Conservation (phyloP, 1,284 basidiomycete species). For the Trichosporon faecale region DNA sequence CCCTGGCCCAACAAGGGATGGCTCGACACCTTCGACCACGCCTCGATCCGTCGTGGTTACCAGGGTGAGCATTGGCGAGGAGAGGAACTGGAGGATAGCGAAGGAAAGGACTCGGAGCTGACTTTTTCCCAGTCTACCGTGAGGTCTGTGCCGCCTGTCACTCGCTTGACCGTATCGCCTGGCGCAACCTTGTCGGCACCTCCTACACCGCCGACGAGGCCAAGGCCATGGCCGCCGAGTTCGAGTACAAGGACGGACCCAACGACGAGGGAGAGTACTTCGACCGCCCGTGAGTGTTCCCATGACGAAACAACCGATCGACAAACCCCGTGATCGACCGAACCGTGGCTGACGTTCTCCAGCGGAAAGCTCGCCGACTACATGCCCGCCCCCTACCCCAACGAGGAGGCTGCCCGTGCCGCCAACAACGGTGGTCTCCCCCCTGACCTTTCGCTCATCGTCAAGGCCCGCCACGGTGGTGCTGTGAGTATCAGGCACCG, state of each 20-base stretch:
- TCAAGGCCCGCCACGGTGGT: conserved; percentile 97
- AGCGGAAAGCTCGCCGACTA: conserved; percentile 72
- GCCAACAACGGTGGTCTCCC: conserved; percentile 85
- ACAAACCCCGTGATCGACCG: background rate
- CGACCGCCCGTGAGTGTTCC: conserved; percentile 75
- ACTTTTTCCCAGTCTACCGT: conserved; percentile 69
- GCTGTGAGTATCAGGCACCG: conserved; percentile 60
- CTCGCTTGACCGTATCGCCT: conserved; percentile 97
- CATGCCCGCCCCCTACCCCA: conserved; percentile 92
- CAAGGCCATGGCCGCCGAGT: conserved; percentile 89
- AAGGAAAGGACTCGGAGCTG: background rate
- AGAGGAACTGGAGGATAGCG: too few relatives aligned
- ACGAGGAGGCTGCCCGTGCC: conserved; percentile 95
- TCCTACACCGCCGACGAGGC: conserved; percentile 93
- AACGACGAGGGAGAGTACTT: conserved; percentile 97
- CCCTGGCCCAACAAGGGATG: conserved; percentile 89
- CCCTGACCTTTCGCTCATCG: conserved; percentile 94
- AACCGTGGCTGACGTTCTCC: conserved; percentile 7
- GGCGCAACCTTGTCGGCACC: conserved; percentile 98
- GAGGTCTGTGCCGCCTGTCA: conserved; percentile 99
- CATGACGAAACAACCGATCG: background rate
- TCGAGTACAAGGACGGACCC: conserved; percentile 96
- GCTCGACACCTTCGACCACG: conserved; percentile 92
- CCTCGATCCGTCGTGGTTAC: conserved; percentile 91
- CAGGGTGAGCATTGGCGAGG: conserved; percentile 54